Evolutionary conservation across 345 rosid genomes (phyloP).

Genomic region (Raphanus raphanistrum): DNA sequence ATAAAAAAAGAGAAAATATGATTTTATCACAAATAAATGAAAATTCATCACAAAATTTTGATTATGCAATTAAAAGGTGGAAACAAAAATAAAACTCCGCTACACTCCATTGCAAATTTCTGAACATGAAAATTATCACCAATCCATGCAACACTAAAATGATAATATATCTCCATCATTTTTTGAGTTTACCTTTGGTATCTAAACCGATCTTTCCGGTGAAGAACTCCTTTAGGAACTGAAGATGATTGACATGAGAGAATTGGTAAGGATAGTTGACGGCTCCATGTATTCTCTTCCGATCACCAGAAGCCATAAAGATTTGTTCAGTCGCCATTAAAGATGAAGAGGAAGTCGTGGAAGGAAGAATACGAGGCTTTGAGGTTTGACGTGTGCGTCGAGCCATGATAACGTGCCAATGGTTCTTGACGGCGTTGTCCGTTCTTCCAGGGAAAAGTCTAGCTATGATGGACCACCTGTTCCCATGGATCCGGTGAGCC

Average conservation of each 20-base stretch:
- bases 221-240: conserved; percentile 32
- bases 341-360: conserved; percentile 26
- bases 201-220: conserved; percentile 18
- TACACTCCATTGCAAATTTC: neutral
- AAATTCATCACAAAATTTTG: neutral
- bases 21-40: neutral
- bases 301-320: conserved; percentile 24
- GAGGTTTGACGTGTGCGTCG: conserved; percentile 49
- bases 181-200: conserved; percentile 32
- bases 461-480: conserved; percentile 86
- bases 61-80: neutral
- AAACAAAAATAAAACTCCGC: neutral
- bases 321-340: conserved; percentile 13
- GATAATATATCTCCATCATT: neutral
- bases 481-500: conserved; percentile 87
- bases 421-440: conserved; percentile 96
- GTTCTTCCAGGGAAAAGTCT: conserved; percentile 88
- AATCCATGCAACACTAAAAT: neutral
- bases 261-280: conserved; percentile 21
- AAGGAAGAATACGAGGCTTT: conserved; percentile 22
- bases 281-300: conserved; percentile 7
- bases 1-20: neutral
- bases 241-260: conserved; percentile 36
- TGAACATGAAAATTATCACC: neutral
- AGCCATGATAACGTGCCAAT: conserved; percentile 97